phyloP scores from a whole-genome alignment of 2,329 filamentous ascomycete genomes.

The Colletotrichum sp. region DNA sequence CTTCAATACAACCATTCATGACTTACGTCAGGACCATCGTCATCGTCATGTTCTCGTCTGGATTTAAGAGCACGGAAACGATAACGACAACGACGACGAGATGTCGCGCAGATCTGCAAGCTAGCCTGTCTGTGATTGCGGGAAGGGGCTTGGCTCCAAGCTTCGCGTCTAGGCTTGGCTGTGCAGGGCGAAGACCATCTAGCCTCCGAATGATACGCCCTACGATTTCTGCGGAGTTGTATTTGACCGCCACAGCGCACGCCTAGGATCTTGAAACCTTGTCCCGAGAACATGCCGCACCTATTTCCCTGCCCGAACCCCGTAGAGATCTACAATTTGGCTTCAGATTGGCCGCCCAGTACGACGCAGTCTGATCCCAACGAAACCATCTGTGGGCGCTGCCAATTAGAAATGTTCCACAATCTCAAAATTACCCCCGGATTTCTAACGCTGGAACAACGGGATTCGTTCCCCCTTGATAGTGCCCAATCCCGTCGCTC shows the following conservation, averaged over 20 bases:
- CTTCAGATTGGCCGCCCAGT: background rate
- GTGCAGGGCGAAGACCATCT: background rate
- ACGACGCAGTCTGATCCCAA: background rate
- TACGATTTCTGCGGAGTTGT: background rate
- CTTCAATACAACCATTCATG: background rate
- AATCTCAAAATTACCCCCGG: background rate
- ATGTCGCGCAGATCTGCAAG: background rate
- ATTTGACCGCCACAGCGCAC: background rate
- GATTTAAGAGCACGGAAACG: background rate
- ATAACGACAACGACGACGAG: background rate
- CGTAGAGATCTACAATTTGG: background rate
- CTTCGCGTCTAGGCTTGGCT: background rate
- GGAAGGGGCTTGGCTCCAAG: background rate
- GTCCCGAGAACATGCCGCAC: background rate
- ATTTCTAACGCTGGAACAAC: background rate
- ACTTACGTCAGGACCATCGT: rapidly evolving
- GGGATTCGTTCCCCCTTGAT: background rate
- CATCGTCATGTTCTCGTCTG: background rate
- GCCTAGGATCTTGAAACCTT: background rate
- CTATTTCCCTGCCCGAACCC: background rate
- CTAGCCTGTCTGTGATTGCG: background rate
- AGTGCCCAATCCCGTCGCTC: background rate
- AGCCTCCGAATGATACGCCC: background rate
- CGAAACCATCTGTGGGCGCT: background rate
- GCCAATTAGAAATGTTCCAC: background rate